Percentiles rank a stretch among this genome's conserved stretches.
phyloP scores from a whole-genome alignment of 1,284 basidiomycete species.

The Xerocomus minutiporus region DNA sequence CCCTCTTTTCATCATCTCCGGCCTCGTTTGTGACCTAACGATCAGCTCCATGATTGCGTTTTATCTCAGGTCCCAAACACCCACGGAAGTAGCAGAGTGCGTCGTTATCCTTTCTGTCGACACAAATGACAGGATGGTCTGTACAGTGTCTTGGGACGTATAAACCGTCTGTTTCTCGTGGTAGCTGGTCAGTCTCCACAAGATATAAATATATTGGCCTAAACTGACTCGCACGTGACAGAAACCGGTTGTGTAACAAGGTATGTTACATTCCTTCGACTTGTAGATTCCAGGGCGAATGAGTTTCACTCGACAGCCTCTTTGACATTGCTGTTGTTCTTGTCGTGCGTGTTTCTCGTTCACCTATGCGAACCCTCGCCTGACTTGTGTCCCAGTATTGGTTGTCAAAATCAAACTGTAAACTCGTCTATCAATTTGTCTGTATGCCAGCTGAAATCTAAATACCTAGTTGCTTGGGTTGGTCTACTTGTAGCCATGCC shows the following conservation, averaged over 20 bases:
- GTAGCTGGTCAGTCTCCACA: slow-evolving; percentile 14
- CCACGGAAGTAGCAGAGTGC: slow-evolving; percentile 5
- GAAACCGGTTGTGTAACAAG: slow-evolving; percentile 19
- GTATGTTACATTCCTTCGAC: slow-evolving; percentile 5
- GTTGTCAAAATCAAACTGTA: slow-evolving; percentile 14
- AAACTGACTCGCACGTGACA: slow-evolving; percentile 8
- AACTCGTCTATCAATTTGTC: not conserved
- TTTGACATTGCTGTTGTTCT: slow-evolving; percentile 5
- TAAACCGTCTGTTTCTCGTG: slow-evolving; percentile 7
- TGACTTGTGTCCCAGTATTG: slow-evolving; percentile 15
- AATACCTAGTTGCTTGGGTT: slow-evolving; percentile 16
- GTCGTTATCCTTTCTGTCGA: not conserved
- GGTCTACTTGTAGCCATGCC: slow-evolving; percentile 16
- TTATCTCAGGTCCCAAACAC: slow-evolving; percentile 11
- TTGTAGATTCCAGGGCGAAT: not conserved
- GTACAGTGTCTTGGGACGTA: slow-evolving; percentile 3
- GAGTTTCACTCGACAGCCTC: slow-evolving; percentile 7
- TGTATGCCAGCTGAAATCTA: not conserved
- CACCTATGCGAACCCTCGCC: not conserved
- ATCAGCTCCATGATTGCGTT: slow-evolving; percentile 10
- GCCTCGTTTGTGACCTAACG: slow-evolving; percentile 20
- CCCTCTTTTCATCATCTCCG: slow-evolving; percentile 16
- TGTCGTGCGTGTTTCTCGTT: slow-evolving; percentile 10
- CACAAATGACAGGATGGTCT: not conserved
- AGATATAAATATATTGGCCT: not conserved